phyloP scores from a whole-genome alignment of 768 basidiomycete species.

The Auricularia heimuer region DNA sequence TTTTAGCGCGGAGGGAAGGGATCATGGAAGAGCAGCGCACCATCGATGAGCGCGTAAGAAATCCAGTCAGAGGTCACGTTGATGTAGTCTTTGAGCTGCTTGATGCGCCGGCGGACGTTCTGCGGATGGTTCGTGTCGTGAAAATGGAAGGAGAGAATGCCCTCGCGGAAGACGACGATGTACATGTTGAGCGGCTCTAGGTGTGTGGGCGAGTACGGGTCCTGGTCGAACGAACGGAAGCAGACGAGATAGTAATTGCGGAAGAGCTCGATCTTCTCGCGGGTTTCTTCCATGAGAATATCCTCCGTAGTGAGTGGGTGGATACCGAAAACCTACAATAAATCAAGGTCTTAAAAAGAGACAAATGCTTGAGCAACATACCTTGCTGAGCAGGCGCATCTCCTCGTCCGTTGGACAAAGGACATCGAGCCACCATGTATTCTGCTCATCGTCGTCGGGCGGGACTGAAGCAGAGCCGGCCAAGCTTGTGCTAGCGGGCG shows the following conservation, averaged over 20 bases:
- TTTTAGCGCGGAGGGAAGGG: not conserved
- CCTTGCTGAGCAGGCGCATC: slow-evolving; percentile 95
- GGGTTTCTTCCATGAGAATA: slow-evolving; percentile 98
- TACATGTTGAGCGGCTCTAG: slow-evolving; percentile 99
- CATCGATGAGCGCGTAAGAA: slow-evolving; percentile 94
- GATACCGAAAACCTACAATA: slow-evolving; percentile 80
- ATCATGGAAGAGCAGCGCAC: not conserved
- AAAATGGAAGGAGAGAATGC: slow-evolving; percentile 95
- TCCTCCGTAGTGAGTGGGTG: slow-evolving; percentile 98
- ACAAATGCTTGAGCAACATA: slow-evolving; percentile 19
- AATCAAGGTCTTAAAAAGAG: slow-evolving; percentile 4
- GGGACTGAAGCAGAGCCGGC: not conserved
- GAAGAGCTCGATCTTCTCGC: slow-evolving; percentile 99
- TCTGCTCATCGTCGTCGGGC: slow-evolving; percentile 45
- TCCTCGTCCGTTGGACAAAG: slow-evolving; percentile 93
- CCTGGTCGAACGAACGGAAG: slow-evolving; percentile 98
- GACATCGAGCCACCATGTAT: slow-evolving; percentile 97
- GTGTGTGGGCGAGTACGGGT: slow-evolving; percentile 92
- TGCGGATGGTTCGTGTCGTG: slow-evolving; percentile 94
- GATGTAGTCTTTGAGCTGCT: slow-evolving; percentile 98
- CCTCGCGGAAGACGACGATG: slow-evolving; percentile 96
- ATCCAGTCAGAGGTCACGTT: slow-evolving; percentile 99
- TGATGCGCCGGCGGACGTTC: slow-evolving; percentile 94
- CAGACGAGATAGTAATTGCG: slow-evolving; percentile 98
- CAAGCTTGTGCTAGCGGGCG: not conserved